phyloP scores from a whole-genome alignment of 2,329 filamentous ascomycete species.

The Apiospora saccharicola region DNA sequence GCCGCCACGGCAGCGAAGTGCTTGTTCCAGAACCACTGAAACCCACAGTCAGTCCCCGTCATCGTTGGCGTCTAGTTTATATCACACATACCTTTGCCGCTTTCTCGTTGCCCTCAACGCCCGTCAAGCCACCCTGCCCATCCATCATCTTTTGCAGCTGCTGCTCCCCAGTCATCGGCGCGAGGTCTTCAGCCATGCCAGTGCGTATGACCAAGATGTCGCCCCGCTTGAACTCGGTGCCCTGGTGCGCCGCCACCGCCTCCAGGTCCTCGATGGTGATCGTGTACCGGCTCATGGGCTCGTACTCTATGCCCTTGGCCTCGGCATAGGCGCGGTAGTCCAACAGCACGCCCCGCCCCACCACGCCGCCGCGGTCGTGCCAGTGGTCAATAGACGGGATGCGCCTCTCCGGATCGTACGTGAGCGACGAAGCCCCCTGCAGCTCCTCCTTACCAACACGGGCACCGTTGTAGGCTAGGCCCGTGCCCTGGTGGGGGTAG shows the following conservation, averaged over 20 bases:
- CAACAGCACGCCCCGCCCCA: constrained; percentile 58
- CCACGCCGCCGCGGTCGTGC: constrained; percentile 49
- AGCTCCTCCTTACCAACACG: constrained; percentile 24
- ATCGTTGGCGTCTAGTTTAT: neutral
- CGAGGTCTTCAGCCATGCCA: constrained; percentile 50
- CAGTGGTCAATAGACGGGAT: constrained; percentile 27
- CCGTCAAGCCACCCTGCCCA: constrained; percentile 45
- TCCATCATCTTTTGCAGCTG: constrained; percentile 31
- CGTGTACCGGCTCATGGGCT: constrained; percentile 47
- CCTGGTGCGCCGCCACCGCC: constrained; percentile 52
- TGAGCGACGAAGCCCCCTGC: neutral
- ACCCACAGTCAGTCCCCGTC: constrained; percentile 10
- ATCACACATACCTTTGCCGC: constrained; percentile 46
- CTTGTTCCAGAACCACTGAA: constrained; percentile 66
- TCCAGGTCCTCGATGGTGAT: constrained; percentile 54
- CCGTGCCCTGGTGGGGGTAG: constrained; percentile 25
- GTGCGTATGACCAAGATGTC: constrained; percentile 65
- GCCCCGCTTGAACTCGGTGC: constrained; percentile 52
- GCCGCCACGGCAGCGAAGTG: constrained; percentile 63
- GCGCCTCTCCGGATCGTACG: constrained; percentile 23
- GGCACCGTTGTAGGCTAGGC: constrained; percentile 24
- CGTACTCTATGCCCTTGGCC: constrained; percentile 44
- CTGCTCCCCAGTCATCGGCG: constrained; percentile 40
- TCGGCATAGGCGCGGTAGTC: constrained; percentile 59
- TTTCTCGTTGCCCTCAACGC: constrained; percentile 55